These are phyloP conservation scores for Capsicum rhomboideum DNA, from an alignment of 257 asterid species.

Conservation along the genomic window DNA sequence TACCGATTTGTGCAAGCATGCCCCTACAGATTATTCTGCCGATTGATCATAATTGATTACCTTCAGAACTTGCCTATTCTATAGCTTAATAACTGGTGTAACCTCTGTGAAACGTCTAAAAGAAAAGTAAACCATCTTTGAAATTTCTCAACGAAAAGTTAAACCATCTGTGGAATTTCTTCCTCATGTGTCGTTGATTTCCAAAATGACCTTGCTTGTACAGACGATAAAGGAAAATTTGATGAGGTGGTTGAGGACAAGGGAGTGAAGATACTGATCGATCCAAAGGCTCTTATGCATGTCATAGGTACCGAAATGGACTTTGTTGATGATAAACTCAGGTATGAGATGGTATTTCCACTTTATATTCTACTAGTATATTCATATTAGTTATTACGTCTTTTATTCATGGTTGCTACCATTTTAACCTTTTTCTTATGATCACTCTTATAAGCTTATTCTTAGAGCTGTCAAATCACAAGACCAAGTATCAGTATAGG, in stretches of 20 bases:
- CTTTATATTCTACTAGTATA: not conserved
- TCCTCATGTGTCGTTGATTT: not conserved
- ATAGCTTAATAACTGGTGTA: not conserved
- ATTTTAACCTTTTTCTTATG: not conserved
- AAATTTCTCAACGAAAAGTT: not conserved
- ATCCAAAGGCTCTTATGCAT: slow-evolving; percentile 37
- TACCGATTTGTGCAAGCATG: not conserved
- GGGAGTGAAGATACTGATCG: slow-evolving; percentile 35
- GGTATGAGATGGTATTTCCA: not conserved
- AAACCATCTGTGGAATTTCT: not conserved
- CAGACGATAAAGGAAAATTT: slow-evolving; percentile 88
- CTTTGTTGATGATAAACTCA: slow-evolving; percentile 34
- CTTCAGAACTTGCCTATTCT: not conserved
- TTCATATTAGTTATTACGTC: not conserved
- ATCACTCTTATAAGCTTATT: not conserved
- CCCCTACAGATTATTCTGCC: not conserved
- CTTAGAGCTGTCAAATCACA: not conserved
- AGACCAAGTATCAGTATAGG: not conserved
- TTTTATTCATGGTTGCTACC: not conserved
- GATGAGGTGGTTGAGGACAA: slow-evolving; percentile 66
- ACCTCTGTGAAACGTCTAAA: not conserved
- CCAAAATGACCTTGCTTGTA: not conserved
- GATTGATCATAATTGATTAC: not conserved
- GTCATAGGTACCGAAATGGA: slow-evolving; percentile 38
- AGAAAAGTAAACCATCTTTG: not conserved